Conservation (phyloP, 2,329 filamentous ascomycete genomes). For the Fusarium continuum region DNA sequence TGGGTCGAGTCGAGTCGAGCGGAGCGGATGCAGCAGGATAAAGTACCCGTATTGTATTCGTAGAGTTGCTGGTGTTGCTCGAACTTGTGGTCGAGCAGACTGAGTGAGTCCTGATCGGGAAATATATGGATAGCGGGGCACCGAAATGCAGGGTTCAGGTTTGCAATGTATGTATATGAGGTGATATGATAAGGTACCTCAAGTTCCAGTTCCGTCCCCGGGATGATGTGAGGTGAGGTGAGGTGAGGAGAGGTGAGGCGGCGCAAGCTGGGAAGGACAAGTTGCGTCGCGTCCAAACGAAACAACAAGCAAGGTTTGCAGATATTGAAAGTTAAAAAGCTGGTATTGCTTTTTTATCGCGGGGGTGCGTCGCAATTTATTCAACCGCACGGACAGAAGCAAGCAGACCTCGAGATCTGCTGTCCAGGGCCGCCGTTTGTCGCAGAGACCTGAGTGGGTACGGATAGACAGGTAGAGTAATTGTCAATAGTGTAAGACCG, state of each 20-base stretch:
- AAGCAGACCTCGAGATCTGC: slow-evolving; percentile 2
- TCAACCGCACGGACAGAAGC: slow-evolving; percentile 10
- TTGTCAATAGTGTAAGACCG: slow-evolving; percentile 27
- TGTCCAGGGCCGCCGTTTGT: too few species aligned
- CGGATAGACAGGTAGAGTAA: not conserved
- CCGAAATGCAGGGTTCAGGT: slow-evolving; percentile 35
- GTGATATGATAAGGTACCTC: slow-evolving; percentile 31
- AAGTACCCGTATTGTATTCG: slow-evolving; percentile 21
- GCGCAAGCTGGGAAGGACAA: not conserved
- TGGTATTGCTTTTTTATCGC: not conserved
- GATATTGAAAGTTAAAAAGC: not conserved
- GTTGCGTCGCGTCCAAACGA: not conserved
- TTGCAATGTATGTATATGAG: slow-evolving; percentile 29
- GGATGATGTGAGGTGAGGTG: slow-evolving; percentile 26
- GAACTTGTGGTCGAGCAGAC: slow-evolving; percentile 1
- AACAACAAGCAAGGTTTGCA: not conserved
- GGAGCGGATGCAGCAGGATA: slow-evolving; percentile 10
- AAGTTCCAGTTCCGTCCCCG: slow-evolving; percentile 10
- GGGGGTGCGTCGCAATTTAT: slow-evolving; percentile 26
- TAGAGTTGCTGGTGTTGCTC: slow-evolving; percentile 8
- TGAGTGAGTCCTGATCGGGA: slow-evolving; percentile 23
- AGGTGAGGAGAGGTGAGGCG: slow-evolving; percentile 25
- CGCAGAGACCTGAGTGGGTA: too few species aligned
- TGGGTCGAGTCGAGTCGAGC: not conserved
- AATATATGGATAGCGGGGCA: slow-evolving; percentile 26